Conservation (phyloP, 73 alveolate genomes). For the Blepharisma japonicum region DNA sequence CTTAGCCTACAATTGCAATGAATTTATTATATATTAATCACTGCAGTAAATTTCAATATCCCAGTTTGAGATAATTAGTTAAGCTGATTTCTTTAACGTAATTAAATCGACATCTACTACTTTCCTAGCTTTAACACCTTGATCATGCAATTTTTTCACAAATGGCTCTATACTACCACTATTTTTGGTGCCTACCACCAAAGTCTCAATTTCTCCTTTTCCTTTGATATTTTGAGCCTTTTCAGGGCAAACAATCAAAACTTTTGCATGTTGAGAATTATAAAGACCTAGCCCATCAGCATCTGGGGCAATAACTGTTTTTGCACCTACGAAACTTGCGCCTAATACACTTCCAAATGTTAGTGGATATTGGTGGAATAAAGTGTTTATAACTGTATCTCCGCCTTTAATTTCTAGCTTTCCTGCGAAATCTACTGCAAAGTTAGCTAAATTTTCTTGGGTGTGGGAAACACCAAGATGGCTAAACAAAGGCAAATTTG, state of each 20-base stretch:
- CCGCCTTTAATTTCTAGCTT: neutral
- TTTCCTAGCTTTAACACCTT: slow-evolving; percentile 17
- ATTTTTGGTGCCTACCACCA: neutral
- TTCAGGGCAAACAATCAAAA: neutral
- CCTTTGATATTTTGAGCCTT: neutral
- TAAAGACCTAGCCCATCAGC: neutral
- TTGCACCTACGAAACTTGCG: neutral
- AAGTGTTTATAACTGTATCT: neutral
- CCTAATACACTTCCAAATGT: neutral
- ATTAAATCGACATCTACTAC: neutral
- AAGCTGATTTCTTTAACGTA: neutral
- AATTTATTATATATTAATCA: no score
- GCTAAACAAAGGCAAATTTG: neutral
- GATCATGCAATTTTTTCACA: neutral
- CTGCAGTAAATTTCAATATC: no score
- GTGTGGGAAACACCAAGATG: neutral
- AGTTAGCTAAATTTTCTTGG: neutral
- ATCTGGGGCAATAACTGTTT: neutral
- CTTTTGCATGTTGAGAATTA: neutral
- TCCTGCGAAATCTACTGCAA: neutral
- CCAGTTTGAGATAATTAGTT: no score
- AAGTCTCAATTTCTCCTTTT: neutral
- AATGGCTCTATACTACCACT: neutral
- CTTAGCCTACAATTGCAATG: no score
- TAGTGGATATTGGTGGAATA: neutral